Evolutionary conservation across 495 filamentous ascomycete genomes (phyloP), one percentile per base, ranked within the genome.

Genomic region (Paragyromitra xinjiangensis): DNA sequence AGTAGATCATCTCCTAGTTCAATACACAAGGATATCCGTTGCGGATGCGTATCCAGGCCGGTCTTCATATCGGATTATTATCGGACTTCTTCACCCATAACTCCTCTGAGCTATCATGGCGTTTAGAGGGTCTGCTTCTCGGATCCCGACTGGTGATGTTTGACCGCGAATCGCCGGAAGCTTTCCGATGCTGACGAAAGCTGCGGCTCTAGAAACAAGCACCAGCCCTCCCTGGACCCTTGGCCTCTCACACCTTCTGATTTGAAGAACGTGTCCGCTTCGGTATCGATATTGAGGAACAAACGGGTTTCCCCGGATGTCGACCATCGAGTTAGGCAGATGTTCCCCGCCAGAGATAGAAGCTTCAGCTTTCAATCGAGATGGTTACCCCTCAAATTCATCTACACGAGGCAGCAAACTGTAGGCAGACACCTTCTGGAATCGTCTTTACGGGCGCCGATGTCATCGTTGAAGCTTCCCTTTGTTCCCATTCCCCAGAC

Each of bases 231-330:
- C 19, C 50, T 45, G 34, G 68, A 42, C 42, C 55, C 55, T 58
- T 72, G 40, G 11, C 50, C 58, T 34, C 65, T 59, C 40, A 2
- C 71, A 74, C 63, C 71, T 62, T 69, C 69, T 73, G 69, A 64
- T 73, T 73, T 64, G 63, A 73, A 76, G 68, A 62, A 64, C 73
- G 66, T 77, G 62, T 73, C 74, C 72, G 42, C 62, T 71, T 64
- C 14, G 19, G n/a, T 71, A 75, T 72, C 68, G 69, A 77, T 59
- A 48, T 64, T 66, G 55, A 40, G 14, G 40, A 61, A 45, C 24
- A 26, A 59, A 51, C 39, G 29, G 29, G 3, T 34, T 34, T 34
- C 29, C 29, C 29, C 29, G 71, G 62, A 67, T 56, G 63, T 73
- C 50, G 26, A 67, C 40, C 62, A 67, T 73, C 71, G 51, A 29